Evolutionary conservation across 176 grass and related monocot genomes (phyloP), one percentile per base, ranked within the genome.

Genomic region (Juncus effusus): DNA sequence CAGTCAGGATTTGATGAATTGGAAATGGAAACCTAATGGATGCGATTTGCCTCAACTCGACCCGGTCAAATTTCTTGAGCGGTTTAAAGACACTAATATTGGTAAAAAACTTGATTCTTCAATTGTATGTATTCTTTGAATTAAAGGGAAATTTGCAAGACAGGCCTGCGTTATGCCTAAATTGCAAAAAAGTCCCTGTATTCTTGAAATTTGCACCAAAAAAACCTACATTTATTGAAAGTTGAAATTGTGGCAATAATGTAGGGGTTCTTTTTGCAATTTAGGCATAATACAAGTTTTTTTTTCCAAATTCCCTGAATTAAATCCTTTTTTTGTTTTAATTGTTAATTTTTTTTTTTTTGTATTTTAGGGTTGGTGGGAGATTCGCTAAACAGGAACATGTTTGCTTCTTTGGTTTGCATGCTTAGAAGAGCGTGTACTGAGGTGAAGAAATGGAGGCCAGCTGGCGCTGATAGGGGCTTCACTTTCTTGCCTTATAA

Each of bases 401-500:
- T 97, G 94, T 97, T 86, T 74, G 74, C 58, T 3, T 92, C 88
- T 4, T 79, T 97, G 60, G 64, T 97, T 37, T 97, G 88, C 72
- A 97, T 97, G 85, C 88, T 97, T 49, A 86, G 68, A 65, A 77
- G 71, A 70, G 85, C 44, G 6, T 84, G 69, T 51, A 64, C 67
- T 10, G 82, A 84, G 16, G 83, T 97, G 60, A 87, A 19, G 53
- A 97, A 97, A 63, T 97, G 94, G 85, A 85, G 85, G 40, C 85
- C 94, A 28, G 88, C 74, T 7, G 83, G 85, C 12, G 88, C 94
- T 14, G 94, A 97, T 73, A 76, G 78, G 7, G 94, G 88, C 51
- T 86, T 97, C 85, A 97, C 85, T 44, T 97, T 97, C 53, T n/a
- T 89, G 39, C 55, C n/a, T 8, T 97, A 97, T 72, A 97, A 97